These are phyloP conservation scores for Kurtzmaniella quercitrusa DNA, from an alignment of 1,139 yeast species.

Conservation along the genomic window DNA sequence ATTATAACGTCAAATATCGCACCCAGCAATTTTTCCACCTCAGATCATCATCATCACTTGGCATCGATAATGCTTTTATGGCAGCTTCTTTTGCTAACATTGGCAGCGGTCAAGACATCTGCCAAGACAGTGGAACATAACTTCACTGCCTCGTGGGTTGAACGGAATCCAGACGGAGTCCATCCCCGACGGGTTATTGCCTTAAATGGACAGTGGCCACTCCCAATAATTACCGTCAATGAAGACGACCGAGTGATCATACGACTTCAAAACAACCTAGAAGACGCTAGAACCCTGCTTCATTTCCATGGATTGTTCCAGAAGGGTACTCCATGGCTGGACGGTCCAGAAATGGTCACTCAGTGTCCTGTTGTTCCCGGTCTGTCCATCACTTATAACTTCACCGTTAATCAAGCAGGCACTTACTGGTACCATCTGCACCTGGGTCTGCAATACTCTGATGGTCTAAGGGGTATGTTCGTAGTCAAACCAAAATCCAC, in stretches of 20 bases:
- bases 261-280: constrained; percentile 65
- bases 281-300: constrained; percentile 55
- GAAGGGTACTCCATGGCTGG: constrained; percentile 67
- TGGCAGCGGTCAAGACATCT: constrained; percentile 4
- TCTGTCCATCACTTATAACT: constrained; percentile 64
- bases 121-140: constrained; percentile 31
- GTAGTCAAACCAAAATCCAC: constrained; percentile 49
- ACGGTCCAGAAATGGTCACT: constrained; percentile 82
- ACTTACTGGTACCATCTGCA: constrained; percentile 97
- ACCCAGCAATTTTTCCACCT: not conserved
- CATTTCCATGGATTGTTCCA: constrained; percentile 95
- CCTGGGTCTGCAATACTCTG: constrained; percentile 79
- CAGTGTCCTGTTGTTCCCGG: constrained; percentile 89
- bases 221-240: constrained; percentile 69
- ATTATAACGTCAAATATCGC: not conserved
- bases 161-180: constrained; percentile 74
- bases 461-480: constrained; percentile 82
- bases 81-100: constrained; percentile 14
- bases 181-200: constrained; percentile 66
- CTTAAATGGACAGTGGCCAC: constrained; percentile 80
- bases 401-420: constrained; percentile 83
- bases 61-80: constrained; percentile 11
- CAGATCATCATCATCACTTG: too few species aligned
- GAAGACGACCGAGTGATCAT: constrained; percentile 75
- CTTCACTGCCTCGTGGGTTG: constrained; percentile 72